These are phyloP conservation scores for Geotrichum europaeum DNA, from an alignment of 1,139 yeast species.

Conservation along the genomic window DNA sequence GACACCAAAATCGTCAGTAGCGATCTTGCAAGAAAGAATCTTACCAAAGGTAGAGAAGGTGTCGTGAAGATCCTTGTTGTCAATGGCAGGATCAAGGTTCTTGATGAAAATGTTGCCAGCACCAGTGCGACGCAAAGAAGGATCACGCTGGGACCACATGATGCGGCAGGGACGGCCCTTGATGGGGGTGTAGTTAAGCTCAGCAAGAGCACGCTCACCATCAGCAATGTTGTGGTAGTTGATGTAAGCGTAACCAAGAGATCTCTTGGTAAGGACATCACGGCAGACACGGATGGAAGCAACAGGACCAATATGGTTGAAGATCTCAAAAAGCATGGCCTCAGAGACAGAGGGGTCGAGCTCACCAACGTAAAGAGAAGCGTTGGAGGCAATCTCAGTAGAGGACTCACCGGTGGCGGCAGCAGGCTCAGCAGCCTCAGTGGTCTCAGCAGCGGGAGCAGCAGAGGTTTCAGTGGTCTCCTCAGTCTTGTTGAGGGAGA, in stretches of 20 bases:
- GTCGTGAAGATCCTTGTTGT: slow-evolving; percentile 97
- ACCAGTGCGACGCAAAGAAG: slow-evolving; percentile 91
- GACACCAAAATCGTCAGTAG: slow-evolving; percentile 85
- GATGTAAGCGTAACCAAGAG: slow-evolving; percentile 97
- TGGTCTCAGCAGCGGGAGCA: slow-evolving; percentile 23
- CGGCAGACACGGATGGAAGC: slow-evolving; percentile 98
- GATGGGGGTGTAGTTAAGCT: slow-evolving; percentile 87
- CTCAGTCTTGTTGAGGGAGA: slow-evolving; percentile 29
- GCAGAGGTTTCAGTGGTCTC: slow-evolving; percentile 22
- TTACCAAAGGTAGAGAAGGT: slow-evolving; percentile 96
- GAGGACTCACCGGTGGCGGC: slow-evolving; percentile 33
- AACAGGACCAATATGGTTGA: slow-evolving; percentile 93
- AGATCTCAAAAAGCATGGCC: slow-evolving; percentile 89
- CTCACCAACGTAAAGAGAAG: slow-evolving; percentile 96
- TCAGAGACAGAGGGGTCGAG: slow-evolving; percentile 89
- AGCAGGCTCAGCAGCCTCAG: slow-evolving; percentile 29
- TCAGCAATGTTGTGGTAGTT: slow-evolving; percentile 87
- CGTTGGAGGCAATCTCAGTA: slow-evolving; percentile 45
- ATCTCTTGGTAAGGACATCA: slow-evolving; percentile 94
- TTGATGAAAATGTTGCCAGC: slow-evolving; percentile 96
- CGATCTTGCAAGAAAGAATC: slow-evolving; percentile 95
- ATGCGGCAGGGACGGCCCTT: slow-evolving; percentile 98
- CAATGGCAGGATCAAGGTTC: slow-evolving; percentile 97
- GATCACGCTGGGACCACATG: slow-evolving; percentile 99
- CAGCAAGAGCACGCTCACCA: slow-evolving; percentile 93